Base-by-base conservation (phyloP, 768 basidiomycete genomes). In the Pleurotus tuoliensis region DNA sequence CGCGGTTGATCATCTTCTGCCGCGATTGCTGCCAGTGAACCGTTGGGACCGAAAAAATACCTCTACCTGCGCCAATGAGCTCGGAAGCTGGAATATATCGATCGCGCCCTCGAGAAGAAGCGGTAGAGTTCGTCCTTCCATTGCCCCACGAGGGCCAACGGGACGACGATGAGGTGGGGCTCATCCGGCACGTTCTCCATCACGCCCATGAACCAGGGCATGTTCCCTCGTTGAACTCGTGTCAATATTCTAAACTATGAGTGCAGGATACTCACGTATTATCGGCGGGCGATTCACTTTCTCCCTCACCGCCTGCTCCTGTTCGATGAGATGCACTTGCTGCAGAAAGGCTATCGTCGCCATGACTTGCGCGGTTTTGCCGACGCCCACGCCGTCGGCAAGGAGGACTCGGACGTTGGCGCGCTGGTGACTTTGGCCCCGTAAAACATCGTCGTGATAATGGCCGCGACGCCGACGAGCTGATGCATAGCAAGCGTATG, bases 151-250 rank as follows among this genome's bases (percentile, higher is more conserved):
- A 69, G 63, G 0, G 66, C 62, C 12, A 59, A 58, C 0, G 65
- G 65, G 2, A 64, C 59, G 18, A 66, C 39, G 9, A 67, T 61
- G 4, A 67, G 58, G 25, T 67, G 67, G 0, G 63, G 63, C 4
- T 16, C 47, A 12, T 62, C 41, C 0, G 55, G 49, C 0, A 61
- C 1, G 15, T 4, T 3, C 40, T n/a, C 25, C 18, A 44, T 47
- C 20, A 30, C 6, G 6, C 54, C 49, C 16, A 41, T 45, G 2
- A 49, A 47, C 2, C 20, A 7, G 3, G 41, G 24, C 16, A 18
- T 20, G 12, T 47, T 47, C 9, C 15, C 47, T 47, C n/a, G 9
- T 8, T 3, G 24, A 47, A 8, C 15, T 13, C 7, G 12, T 3
- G 13, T 18, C 11, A 4, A 13, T 18, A 24, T 18, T 22, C 47